Conservation (phyloP, 768 basidiomycete genomes). For the Lactifluus piperatus region DNA sequence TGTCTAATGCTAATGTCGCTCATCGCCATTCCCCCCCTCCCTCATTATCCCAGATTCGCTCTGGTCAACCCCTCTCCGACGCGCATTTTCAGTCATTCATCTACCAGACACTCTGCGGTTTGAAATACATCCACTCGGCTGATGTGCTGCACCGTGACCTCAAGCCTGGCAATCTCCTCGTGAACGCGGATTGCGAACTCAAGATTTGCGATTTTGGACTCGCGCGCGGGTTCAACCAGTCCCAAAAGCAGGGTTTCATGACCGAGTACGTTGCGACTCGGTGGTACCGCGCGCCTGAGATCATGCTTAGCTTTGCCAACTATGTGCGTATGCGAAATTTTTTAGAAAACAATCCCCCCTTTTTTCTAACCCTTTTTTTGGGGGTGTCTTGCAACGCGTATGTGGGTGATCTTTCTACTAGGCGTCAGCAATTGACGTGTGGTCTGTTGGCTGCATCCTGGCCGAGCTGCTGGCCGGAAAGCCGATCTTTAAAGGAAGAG, state of each 20-base stretch:
- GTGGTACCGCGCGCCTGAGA: constrained; percentile 98
- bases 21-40: background rate
- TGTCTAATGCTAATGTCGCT: background rate
- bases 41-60: constrained; percentile 50
- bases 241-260: constrained; percentile 93
- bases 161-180: constrained; percentile 90
- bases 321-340: constrained; percentile 49
- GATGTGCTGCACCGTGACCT: constrained; percentile 96
- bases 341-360: background rate
- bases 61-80: constrained; percentile 80
- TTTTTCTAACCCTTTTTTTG: too few species aligned
- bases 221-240: constrained; percentile 86
- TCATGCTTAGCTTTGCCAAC: constrained; percentile 96
- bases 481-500: constrained; percentile 94
- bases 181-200: constrained; percentile 97
- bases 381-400: background rate
- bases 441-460: constrained; percentile 94
- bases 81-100: constrained; percentile 95
- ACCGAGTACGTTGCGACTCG: constrained; percentile 99
- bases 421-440: constrained; percentile 90
- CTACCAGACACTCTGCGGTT: constrained; percentile 95
- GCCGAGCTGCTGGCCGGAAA: constrained; percentile 90
- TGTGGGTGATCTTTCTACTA: constrained; percentile 22
- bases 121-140: constrained; percentile 97
- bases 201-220: constrained; percentile 99